Percentiles rank a stretch among this genome's conserved stretches.
phyloP scores from a whole-genome alignment of 306 rosid genomes.

The Ormosia emarginata region DNA sequence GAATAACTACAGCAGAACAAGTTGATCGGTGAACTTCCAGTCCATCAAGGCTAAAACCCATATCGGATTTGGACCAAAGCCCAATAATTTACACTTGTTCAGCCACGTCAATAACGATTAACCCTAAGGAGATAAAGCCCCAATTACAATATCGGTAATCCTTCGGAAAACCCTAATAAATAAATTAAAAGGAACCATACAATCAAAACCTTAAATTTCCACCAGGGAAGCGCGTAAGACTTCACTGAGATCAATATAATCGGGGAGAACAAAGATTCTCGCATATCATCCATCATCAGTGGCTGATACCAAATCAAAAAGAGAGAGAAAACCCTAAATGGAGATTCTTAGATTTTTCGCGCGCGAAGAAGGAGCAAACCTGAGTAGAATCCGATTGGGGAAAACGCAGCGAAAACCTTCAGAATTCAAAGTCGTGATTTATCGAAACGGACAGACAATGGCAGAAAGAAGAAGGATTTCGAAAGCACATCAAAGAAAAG shows the following conservation, averaged over 20 bases:
- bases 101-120: too few relatives aligned
- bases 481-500: not conserved
- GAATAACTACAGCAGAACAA: not conserved
- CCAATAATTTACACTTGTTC: not conserved
- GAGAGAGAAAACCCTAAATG: not conserved
- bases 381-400: not conserved
- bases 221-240: not conserved
- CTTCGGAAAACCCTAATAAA: not conserved
- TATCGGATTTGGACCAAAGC: not conserved
- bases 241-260: not conserved
- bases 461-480: not conserved
- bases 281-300: not conserved
- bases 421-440: too few relatives aligned
- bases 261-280: not conserved
- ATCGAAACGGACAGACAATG: not conserved
- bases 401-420: not conserved
- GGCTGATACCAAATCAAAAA: too few relatives aligned
- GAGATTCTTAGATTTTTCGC: not conserved
- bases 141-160: not conserved
- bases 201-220: not conserved
- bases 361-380: slow-evolving; percentile 1
- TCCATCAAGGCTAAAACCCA: too few relatives aligned
- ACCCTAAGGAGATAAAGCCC: too few relatives aligned
- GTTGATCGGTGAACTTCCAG: not conserved
- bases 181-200: not conserved